Evolutionary conservation across 495 filamentous ascomycete genomes (phyloP).

Genomic region (Aspergillus wentii): DNA sequence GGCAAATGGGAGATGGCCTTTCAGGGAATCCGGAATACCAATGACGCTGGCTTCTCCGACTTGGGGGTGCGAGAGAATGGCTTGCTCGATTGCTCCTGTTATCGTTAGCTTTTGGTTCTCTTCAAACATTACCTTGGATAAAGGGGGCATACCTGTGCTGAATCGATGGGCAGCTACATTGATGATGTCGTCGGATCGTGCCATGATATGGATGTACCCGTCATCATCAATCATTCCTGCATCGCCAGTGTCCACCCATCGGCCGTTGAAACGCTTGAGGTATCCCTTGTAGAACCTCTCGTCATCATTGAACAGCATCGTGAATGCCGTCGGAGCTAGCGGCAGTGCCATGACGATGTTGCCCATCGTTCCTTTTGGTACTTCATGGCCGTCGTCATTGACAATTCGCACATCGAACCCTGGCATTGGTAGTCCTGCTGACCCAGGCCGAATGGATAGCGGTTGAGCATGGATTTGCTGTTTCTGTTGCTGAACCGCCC

Average conservation of each 20-base stretch:
- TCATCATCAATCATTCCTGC: conserved; percentile 79
- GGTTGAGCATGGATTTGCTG: conserved; percentile 14
- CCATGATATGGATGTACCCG: conserved; percentile 84
- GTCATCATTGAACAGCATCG: conserved; percentile 77
- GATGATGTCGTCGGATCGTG: conserved; percentile 84
- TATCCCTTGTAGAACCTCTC: conserved; percentile 80
- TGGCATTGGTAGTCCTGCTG: conserved; percentile 83
- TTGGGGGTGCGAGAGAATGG: conserved; percentile 70
- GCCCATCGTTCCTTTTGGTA: conserved; percentile 69
- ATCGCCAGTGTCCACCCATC: conserved; percentile 88
- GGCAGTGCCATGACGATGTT: conserved; percentile 85
- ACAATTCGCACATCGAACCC: conserved; percentile 85
- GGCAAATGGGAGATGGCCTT: conserved; percentile 88
- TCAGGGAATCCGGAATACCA: conserved; percentile 76
- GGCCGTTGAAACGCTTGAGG: conserved; percentile 69
- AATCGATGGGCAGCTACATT: conserved; percentile 94
- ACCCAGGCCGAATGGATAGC: conserved; percentile 68
- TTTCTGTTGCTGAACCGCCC: conserved; percentile 8
- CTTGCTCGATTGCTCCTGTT: conserved; percentile 79
- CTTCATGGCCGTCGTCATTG: conserved; percentile 68
- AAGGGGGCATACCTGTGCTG: conserved; percentile 64
- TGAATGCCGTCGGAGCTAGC: conserved; percentile 79
- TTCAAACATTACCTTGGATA: neutral
- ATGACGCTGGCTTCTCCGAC: conserved; percentile 83
- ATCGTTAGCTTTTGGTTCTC: neutral